Base-by-base conservation (phyloP, 495 filamentous ascomycete species). In the Chaetomium tenue region DNA sequence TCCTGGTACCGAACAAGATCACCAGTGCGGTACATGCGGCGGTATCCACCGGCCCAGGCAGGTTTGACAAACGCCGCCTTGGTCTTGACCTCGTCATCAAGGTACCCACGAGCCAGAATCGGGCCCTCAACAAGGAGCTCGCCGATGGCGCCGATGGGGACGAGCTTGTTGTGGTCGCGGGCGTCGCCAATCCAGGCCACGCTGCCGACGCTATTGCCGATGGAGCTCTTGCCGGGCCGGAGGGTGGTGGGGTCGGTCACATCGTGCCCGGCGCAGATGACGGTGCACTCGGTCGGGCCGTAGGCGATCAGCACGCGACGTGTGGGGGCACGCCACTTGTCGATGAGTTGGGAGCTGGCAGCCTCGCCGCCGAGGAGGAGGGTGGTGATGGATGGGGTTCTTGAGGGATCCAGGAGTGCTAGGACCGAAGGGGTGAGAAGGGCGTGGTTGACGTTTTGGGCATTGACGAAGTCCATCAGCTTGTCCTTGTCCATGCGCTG, bases 181-280 rank as follows among this genome's bases (percentile, higher is more conserved):
- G 79, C 67, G 58, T 87, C 82, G n/a, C 83, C 77, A 23, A 88
- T 78, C 85, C 85, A 87, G 16, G 42, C 61, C 7, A 64, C 20
- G 53, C 26, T 25, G 30, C 42, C 51, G 2, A 58, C 25, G 8
- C 20, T 28, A n/a, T 37, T 26, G n/a, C 61, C 61, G 33, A 58
- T 58, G 42, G 40, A 22, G 28, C 16, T 48, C 18, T 48, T 30
- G 20, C 40, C 50, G 20, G 23, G 39, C 3, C 51, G 52, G 22
- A 47, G 51, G 37, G 8, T 52, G 8, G 28, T 44, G 0, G 39
- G 40, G 3, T 25, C 48, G 37, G 60, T 55, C 6, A 30, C 50
- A 20, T 55, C 50, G 46, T 48, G 46, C 5, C 46, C 59, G 2
- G 47, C 59, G 47, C 46, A 52, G 59, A 61, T 52, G 23, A 63